These are phyloP conservation scores for Lasiodiplodia citricola DNA, from an alignment of 2,329 filamentous ascomycete genomes.

Conservation along the genomic window DNA sequence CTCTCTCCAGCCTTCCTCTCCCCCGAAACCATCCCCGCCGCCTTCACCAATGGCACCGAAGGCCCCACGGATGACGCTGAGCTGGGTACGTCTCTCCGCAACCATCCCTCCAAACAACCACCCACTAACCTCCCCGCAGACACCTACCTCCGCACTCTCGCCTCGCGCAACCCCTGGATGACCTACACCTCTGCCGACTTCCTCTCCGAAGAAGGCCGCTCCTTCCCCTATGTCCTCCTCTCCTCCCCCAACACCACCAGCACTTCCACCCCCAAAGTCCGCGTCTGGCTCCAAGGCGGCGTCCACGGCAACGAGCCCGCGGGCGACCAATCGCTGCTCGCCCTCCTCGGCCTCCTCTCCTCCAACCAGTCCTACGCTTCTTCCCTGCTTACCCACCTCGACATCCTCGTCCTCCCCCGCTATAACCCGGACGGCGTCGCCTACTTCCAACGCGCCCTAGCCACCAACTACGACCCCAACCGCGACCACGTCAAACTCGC, in stretches of 20 bases:
- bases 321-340: constrained; percentile 43
- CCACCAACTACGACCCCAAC: constrained; percentile 46
- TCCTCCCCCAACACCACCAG: constrained; percentile 31
- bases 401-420: constrained; percentile 42
- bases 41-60: constrained; percentile 39
- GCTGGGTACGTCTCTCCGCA: constrained; percentile 29
- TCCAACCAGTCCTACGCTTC: constrained; percentile 40
- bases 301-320: constrained; percentile 47
- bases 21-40: constrained; percentile 36
- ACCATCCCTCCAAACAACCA: background rate
- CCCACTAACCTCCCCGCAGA: constrained; percentile 29
- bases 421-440: constrained; percentile 46
- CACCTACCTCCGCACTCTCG: constrained; percentile 36
- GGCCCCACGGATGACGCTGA: constrained; percentile 38
- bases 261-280: constrained; percentile 36
- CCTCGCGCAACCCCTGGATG: constrained; percentile 42
- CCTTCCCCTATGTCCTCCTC: constrained; percentile 40
- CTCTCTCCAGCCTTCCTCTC: constrained; percentile 40
- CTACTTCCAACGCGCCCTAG: constrained; percentile 43
- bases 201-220: constrained; percentile 40
- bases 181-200: constrained; percentile 37
- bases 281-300: constrained; percentile 45
- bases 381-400: constrained; percentile 39
- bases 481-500: constrained; percentile 45
- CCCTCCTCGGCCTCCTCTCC: constrained; percentile 43